Evolutionary conservation across 225 moss, liverwort and hornwort genomes (phyloP), one percentile per base, ranked within the genome.

Genomic region (Physcomitrium patens): DNA sequence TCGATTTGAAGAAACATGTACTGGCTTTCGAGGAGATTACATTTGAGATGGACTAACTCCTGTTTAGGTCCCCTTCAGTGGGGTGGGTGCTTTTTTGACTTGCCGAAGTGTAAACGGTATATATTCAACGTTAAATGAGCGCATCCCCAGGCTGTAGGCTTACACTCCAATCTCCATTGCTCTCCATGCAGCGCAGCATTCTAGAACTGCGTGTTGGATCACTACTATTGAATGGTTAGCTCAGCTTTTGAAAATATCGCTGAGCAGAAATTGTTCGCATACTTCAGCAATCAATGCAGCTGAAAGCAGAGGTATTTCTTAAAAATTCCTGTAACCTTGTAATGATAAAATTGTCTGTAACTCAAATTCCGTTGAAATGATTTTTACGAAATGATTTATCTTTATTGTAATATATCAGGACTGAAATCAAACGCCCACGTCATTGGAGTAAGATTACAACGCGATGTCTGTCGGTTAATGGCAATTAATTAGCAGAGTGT

Each of bases 371-470:
- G 31, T 37, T 37, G 31, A 4, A 27, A 46, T 45, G 18, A 49
- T 5, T 65, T 45, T 28, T 26, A 13, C 26, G 24, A 42, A 20
- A 54, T 56, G 69, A 69, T 22, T 69, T 23, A 43, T 37, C 42
- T 13, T 22, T 23, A 13, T 22, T 65, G 22, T 18, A 70, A 27
- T 12, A 55, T 11, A 63, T 70, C 50, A 72, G 76, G 44, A 63
- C 26, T 28, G 68, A 72, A 76, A 67, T 45, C 26, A 64, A 83
- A 72, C 84, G 80, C 73, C 86, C 72, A 0, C 68, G 60, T 9
- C 84, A 89, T 55, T 61, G 77, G 28, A 75, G 76, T n/a, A 84
- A 77, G 69, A 81, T 83, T 82, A 76, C 47, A 19, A 74, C 70
- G 46, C 72, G 72, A 1, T 87, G 85, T 47, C 65, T 64, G 12